Evolutionary conservation across 140 eudicot species (phyloP).

Genomic region (Erigeron philadelphicus): DNA sequence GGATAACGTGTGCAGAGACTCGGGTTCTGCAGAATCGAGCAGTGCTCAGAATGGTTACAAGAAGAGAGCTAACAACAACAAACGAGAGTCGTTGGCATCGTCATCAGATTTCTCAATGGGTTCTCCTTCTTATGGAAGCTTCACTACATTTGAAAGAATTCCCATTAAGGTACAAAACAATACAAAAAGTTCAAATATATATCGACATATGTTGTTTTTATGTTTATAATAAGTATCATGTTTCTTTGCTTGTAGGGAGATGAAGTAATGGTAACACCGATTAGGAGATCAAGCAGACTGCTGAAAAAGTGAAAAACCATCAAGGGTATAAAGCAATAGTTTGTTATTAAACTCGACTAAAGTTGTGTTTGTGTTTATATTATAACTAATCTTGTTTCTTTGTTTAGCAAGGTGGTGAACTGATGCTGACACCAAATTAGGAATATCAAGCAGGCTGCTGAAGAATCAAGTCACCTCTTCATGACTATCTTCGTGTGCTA

Average conservation of each 20-base stretch:
- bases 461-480: slow-evolving; percentile 52
- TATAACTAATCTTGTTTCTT: slow-evolving; percentile 11
- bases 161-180: slow-evolving; percentile 30
- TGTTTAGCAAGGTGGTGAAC: slow-evolving; percentile 59
- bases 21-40: slow-evolving; percentile 60
- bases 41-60: slow-evolving; percentile 48
- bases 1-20: slow-evolving; percentile 38
- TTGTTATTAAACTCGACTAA: background rate
- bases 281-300: slow-evolving; percentile 85
- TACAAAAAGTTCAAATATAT: background rate
- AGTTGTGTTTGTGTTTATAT: background rate
- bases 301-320: slow-evolving; percentile 44
- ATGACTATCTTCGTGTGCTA: slow-evolving; percentile 26
- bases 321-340: too few relatives aligned
- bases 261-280: slow-evolving; percentile 74
- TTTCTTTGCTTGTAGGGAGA: slow-evolving; percentile 51
- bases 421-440: slow-evolving; percentile 73
- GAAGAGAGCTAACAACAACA: slow-evolving; percentile 36
- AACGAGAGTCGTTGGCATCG: slow-evolving; percentile 65
- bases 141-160: slow-evolving; percentile 70
- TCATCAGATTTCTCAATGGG: slow-evolving; percentile 52
- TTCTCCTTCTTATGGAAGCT: slow-evolving; percentile 82
- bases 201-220: background rate
- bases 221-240: background rate
- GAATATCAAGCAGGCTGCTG: slow-evolving; percentile 73